Conservation (phyloP, 2,329 filamentous ascomycete genomes). For the Paecilomyces formosus region DNA sequence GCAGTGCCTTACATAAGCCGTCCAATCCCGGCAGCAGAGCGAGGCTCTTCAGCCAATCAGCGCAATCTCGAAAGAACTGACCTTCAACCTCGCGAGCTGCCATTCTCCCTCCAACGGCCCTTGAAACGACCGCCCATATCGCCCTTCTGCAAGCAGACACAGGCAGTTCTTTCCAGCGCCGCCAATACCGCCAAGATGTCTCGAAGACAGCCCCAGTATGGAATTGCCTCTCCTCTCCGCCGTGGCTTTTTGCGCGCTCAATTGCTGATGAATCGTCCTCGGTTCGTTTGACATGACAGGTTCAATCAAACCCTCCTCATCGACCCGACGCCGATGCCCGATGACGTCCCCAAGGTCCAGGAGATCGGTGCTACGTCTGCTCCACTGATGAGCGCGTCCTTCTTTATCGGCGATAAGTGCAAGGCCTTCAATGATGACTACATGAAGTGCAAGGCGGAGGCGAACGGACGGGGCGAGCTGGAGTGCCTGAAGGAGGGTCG, state of each 20-base stretch:
- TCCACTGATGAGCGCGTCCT: conserved; percentile 82
- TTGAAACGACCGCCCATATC: conserved; percentile 4
- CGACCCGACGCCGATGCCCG: conserved; percentile 92
- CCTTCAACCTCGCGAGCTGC: conserved; percentile 21
- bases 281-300: conserved; percentile 42
- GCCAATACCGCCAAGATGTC: conserved; percentile 19
- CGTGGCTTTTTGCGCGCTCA: conserved; percentile 14
- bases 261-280: conserved; percentile 7
- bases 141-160: background rate
- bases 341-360: conserved; percentile 82
- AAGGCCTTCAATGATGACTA: conserved; percentile 95
- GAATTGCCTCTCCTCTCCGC: conserved; percentile 2
- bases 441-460: conserved; percentile 98
- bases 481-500: conserved; percentile 95
- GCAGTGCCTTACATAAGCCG: background rate
- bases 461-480: conserved; percentile 81
- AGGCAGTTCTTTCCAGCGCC: conserved; percentile 1
- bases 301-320: conserved; percentile 92
- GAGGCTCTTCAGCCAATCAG: conserved; percentile 25
- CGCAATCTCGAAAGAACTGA: conserved; percentile 23
- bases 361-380: conserved; percentile 92
- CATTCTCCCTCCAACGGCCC: conserved; percentile 5
- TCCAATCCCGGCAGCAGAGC: background rate
- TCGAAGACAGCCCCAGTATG: conserved; percentile 25
- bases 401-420: conserved; percentile 96